Evolutionary conservation across 495 filamentous ascomycete genomes (phyloP).

Genomic region (Darksidea phi): DNA sequence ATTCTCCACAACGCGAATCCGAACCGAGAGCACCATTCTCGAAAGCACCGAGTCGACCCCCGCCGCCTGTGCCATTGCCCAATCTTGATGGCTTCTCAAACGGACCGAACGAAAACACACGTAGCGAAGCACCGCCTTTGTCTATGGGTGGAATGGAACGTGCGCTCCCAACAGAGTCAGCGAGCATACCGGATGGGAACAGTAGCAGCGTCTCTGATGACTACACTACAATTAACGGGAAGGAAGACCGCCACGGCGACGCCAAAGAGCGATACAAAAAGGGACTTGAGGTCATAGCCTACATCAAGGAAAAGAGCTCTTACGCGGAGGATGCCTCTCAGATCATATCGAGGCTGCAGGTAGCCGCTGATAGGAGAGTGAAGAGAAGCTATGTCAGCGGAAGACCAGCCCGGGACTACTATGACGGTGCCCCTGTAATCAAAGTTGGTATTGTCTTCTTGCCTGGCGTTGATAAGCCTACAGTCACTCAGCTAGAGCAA

Average conservation of each 20-base stretch:
- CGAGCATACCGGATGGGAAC: background rate
- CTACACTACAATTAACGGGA: background rate
- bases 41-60: background rate
- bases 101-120: background rate
- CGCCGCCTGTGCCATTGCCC: background rate
- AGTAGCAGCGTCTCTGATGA: slow-evolving; percentile 6
- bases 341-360: slow-evolving; percentile 12
- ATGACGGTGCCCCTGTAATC: slow-evolving; percentile 34
- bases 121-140: background rate
- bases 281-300: slow-evolving; percentile 4
- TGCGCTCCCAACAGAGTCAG: slow-evolving; percentile 3
- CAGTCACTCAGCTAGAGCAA: slow-evolving; percentile 40
- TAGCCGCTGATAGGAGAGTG: slow-evolving; percentile 8
- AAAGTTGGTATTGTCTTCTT: slow-evolving; percentile 40
- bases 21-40: background rate
- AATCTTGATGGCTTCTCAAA: background rate
- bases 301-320: slow-evolving; percentile 7
- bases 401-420: slow-evolving; percentile 38
- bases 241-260: background rate
- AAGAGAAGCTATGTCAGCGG: slow-evolving; percentile 12
- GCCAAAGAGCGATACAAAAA: slow-evolving; percentile 8
- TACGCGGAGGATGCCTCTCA: slow-evolving; percentile 7
- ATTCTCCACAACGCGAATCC: background rate
- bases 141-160: slow-evolving; percentile 10
- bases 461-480: slow-evolving; percentile 40